Evolutionary conservation across 768 basidiomycete genomes (phyloP), one percentile per base, ranked within the genome.

Genomic region (Tephrocybe rancida): DNA sequence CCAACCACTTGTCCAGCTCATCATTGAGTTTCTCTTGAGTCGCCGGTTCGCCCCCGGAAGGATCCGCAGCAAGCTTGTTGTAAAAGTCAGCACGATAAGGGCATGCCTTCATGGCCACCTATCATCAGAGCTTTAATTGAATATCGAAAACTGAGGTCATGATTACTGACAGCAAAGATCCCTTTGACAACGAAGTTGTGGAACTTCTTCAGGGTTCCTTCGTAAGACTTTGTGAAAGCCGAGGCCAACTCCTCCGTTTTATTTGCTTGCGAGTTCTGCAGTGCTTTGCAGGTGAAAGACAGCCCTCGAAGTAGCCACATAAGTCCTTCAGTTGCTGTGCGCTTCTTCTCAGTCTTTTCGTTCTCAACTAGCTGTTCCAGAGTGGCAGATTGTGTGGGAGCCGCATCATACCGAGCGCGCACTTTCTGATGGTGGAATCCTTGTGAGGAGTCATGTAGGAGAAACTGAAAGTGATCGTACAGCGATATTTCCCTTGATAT

Each of bases 241-340:
- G 59, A 72, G 2, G 83, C 62, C 13, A 99, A 83, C 66, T 94
- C 90, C 43, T 75, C 67, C 1, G 66, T 65, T 41, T 82, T 75
- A 70, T 95, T 81, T 3, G 73, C 77, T 62, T 93, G 88, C 0
- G 87, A 82, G 41, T 79, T 73, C 58, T 88, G 80, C 22, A 99
- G 82, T 0, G 90, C 90, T 52, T 82, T 77, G 71, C 87, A 85
- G 29, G 96, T 99, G 77, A 99, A 99, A 25, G 84, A 82, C 48
- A 95, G 82, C 2, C 94, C 97, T 26, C 95, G 86, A 44, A 95
- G 80, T 44, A 99, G 82, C 97, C 97, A 99, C 72, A 98, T 73
- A 50, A 98, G 80, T 14, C 93, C 95, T 65, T 95, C 88, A 0
- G 95, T 97, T 2, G 96, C 93, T 0, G 83, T 80, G 14, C 84